Conservation (phyloP, 129 eudicot species). For the Pittosporum tobira region DNA sequence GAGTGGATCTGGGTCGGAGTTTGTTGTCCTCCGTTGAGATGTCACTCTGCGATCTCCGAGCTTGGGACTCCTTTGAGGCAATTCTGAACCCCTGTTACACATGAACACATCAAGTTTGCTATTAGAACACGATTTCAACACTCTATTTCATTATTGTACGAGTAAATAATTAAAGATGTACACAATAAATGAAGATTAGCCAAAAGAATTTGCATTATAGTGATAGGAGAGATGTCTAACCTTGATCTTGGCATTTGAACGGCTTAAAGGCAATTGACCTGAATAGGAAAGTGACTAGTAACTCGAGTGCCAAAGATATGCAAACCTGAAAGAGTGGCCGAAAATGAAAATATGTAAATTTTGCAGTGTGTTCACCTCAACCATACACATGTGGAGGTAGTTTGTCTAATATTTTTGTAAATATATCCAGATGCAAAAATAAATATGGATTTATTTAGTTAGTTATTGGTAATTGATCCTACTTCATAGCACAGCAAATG, state of each 20-base stretch:
- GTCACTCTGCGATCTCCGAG: neutral
- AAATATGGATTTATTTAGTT: neutral
- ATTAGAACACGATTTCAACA: no score
- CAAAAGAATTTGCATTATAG: neutral
- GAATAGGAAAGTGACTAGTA: neutral
- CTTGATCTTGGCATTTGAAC: constrained; percentile 21
- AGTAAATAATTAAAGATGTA: no score
- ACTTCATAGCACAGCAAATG: no score
- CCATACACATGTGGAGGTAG: no score
- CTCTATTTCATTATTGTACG: no score
- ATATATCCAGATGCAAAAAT: neutral
- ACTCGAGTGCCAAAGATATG: neutral
- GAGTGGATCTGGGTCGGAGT: neutral
- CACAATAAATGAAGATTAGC: no score
- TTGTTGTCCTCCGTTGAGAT: constrained; percentile 1
- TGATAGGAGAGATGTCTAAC: neutral
- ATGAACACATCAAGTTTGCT: neutral
- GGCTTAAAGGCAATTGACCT: neutral
- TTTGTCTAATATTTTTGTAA: no score
- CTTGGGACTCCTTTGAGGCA: constrained; percentile 4
- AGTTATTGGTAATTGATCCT: no score
- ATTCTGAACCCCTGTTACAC: constrained; percentile 1
- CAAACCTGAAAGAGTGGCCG: neutral
- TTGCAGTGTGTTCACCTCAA: no score
- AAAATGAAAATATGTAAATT: neutral